phyloP scores from a whole-genome alignment of 768 basidiomycete species.

The Phylloporus rhodoxanthus region DNA sequence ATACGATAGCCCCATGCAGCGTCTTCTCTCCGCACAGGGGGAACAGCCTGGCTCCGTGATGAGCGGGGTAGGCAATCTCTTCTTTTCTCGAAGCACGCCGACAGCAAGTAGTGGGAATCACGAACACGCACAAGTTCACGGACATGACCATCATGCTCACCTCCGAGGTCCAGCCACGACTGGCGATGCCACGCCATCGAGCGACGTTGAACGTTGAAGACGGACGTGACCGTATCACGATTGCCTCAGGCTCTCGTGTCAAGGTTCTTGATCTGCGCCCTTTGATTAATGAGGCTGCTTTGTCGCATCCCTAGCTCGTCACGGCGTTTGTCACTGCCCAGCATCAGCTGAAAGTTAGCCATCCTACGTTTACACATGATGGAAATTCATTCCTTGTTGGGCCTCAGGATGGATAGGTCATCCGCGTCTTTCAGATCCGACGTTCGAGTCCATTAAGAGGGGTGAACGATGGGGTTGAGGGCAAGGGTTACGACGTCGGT shows the following conservation, averaged over 20 bases:
- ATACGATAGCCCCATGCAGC: slow-evolving; percentile 2
- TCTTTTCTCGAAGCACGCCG: slow-evolving; percentile 63
- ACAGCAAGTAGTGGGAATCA: slow-evolving; percentile 29
- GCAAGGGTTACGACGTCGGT: neutral
- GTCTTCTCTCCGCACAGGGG: slow-evolving; percentile 20
- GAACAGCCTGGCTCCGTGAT: slow-evolving; percentile 21
- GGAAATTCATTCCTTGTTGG: slow-evolving; percentile 47
- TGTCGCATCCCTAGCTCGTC: slow-evolving; percentile 28
- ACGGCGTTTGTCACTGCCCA: slow-evolving; percentile 46
- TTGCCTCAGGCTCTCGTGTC: slow-evolving; percentile 40
- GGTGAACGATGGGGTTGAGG: neutral
- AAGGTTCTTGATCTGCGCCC: slow-evolving; percentile 52
- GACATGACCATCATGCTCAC: slow-evolving; percentile 3
- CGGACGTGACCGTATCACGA: slow-evolving; percentile 2
- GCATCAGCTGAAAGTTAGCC: slow-evolving; percentile 43
- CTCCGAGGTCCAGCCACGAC: slow-evolving; percentile 12
- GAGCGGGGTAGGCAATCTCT: slow-evolving; percentile 31
- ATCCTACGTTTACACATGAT: slow-evolving; percentile 46
- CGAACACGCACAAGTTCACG: too few species aligned
- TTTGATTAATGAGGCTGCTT: slow-evolving; percentile 18
- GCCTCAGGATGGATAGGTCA: slow-evolving; percentile 50
- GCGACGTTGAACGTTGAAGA: slow-evolving; percentile 9
- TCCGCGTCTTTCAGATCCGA: slow-evolving; percentile 44
- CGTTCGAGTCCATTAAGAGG: slow-evolving; percentile 16
- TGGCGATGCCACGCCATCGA: slow-evolving; percentile 9